phyloP scores from a whole-genome alignment of 108 stramenopile species.

The Stephanodiscus triporus region DNA sequence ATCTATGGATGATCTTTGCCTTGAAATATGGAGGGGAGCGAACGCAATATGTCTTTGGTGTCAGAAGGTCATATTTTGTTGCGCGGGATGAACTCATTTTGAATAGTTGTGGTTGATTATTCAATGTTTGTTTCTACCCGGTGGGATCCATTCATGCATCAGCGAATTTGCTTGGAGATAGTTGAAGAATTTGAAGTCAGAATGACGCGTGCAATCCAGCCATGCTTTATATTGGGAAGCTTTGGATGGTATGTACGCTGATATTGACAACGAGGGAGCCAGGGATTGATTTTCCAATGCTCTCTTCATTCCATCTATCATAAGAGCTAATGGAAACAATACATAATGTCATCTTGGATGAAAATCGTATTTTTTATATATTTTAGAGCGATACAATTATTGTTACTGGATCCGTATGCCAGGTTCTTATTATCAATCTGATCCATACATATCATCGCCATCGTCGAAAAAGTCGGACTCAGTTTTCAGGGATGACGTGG shows the following conservation, averaged over 20 bases:
- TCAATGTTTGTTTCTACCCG: background rate
- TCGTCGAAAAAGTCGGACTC: background rate
- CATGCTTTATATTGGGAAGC: background rate
- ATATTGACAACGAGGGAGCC: slow-evolving; percentile 10
- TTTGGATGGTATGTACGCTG: slow-evolving; percentile 4
- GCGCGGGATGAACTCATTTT: background rate
- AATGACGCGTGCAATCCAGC: slow-evolving; percentile 29
- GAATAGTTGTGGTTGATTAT: background rate
- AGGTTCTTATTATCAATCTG: too few species aligned
- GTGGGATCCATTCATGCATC: background rate
- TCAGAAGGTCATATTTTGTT: background rate
- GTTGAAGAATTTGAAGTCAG: slow-evolving; percentile 6
- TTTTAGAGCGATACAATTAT: too few species aligned
- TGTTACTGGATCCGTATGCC: too few species aligned
- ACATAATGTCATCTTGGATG: background rate
- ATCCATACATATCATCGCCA: slow-evolving; percentile 7
- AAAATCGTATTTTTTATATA: background rate
- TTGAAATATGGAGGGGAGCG: background rate
- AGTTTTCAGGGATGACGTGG: background rate
- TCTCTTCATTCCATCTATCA: background rate
- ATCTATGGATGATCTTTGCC: background rate
- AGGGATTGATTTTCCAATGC: background rate
- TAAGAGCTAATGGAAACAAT: slow-evolving; percentile 6
- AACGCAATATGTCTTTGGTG: background rate
- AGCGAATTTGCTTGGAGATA: background rate